Base-by-base conservation (phyloP, 108 stramenopile genomes). In the Skeletonema potamos region DNA sequence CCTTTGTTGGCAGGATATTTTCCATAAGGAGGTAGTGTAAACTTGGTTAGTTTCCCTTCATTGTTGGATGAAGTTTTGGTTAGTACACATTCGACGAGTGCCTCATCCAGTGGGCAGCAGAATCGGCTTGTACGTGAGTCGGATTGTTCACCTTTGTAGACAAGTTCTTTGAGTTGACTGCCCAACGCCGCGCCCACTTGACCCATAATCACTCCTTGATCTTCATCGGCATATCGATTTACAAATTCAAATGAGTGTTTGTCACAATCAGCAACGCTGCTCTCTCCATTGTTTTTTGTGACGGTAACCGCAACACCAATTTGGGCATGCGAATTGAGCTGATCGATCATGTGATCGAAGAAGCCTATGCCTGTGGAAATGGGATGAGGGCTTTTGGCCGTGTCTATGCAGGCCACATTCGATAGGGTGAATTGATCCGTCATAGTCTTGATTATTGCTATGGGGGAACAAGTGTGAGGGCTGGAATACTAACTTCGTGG, bases 101-200 rank as follows among this genome's bases (percentile, higher is more conserved):
- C 91, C 64, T 95, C 94, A 55, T 95, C 94, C 20, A 95, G 82
- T 29, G 94, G 94, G 76, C 92, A 93, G 62, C 85, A 90, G 70
- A 95, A 94, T 9, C 85, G 77, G 39, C 76, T 79, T 20, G 58
- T 41, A 1, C 33, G 57, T 20, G 32, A 13, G 37, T 39, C 41
- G 67, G 41, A 46, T 26, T 17, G 18, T 54, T 54, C 28, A 28
- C 33, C 43, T 2, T 36, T 48, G 11, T 33, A 48, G 55, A 66
- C 18, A 20, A 79, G 57, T 20, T 41, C 54, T 26, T 62, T 72
- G 46, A 95, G 48, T 27, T 82, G 67, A 9, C 29, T 44, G 36
- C 94, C 94, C 30, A 95, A 13, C 17, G 70, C 81, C 8, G 60
- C 72, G 33, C 90, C 94, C 5, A 91, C 84, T n/a, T 46, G 30